Evolutionary conservation across 192 early-diverging fungal species (phyloP).

Genomic region (Geranomyces michiganensis): DNA sequence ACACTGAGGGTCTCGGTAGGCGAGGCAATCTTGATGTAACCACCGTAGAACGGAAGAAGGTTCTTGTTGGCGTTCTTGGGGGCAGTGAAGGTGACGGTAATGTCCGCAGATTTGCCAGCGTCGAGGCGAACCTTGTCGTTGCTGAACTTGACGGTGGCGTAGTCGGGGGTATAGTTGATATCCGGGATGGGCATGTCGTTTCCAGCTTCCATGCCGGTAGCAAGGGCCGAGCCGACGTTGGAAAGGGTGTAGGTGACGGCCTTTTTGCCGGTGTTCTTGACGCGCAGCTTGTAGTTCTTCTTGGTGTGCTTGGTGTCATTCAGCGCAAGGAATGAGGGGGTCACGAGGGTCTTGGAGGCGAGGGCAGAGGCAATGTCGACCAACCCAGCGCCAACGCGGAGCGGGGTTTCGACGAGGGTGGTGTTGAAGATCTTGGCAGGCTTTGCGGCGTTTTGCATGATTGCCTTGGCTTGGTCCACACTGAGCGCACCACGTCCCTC

Average conservation of each 20-base stretch:
- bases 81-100: conserved; percentile 38
- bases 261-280: conserved; percentile 35
- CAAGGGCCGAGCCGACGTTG: conserved; percentile 24
- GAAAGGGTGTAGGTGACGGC: conserved; percentile 25
- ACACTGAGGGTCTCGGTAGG: conserved; percentile 20
- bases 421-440: conserved; percentile 42
- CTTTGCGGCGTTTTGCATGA: conserved; percentile 58
- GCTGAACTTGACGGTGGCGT: conserved; percentile 18
- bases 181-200: conserved; percentile 31
- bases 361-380: conserved; percentile 71
- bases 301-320: conserved; percentile 42
- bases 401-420: conserved; percentile 58
- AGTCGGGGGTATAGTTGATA: conserved; percentile 23
- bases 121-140: conserved; percentile 26
- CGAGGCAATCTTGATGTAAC: conserved; percentile 32
- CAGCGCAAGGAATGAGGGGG: conserved; percentile 47
- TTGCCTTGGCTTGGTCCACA: conserved; percentile 30
- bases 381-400: conserved; percentile 73
- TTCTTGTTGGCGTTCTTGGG: conserved; percentile 16
- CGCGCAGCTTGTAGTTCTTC: conserved; percentile 13
- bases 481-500: conserved; percentile 47
- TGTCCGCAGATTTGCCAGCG: conserved; percentile 29
- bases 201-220: conserved; percentile 10
- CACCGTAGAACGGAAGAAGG: conserved; percentile 40
- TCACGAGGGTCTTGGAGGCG: conserved; percentile 49